A percentile compares a stretch with the other conserved stretches of the same genome.
Evolutionary conservation across 371 early-diverging fungal genomes (phyloP).

Genomic region (Syncephalastrum racemosum): DNA sequence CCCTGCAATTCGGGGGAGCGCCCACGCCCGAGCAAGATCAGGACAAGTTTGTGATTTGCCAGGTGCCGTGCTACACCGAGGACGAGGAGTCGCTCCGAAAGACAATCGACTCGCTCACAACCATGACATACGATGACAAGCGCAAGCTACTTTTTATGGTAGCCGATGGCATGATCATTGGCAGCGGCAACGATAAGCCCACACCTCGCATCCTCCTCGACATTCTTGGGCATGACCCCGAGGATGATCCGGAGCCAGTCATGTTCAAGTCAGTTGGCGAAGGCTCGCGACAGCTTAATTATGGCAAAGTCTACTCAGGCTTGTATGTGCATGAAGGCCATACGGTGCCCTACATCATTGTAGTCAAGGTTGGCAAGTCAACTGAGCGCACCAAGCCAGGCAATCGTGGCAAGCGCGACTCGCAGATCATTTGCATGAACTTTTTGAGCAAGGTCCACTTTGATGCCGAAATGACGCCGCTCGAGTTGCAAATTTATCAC

Average conservation of each 20-base stretch:
- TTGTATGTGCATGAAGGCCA: slow-evolving; percentile 72
- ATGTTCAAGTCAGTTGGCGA: slow-evolving; percentile 88
- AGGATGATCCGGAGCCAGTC: slow-evolving; percentile 53
- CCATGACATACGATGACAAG: slow-evolving; percentile 80
- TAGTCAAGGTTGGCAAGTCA: slow-evolving; percentile 91
- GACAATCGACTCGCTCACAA: slow-evolving; percentile 89
- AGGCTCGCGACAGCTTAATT: slow-evolving; percentile 83
- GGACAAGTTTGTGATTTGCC: slow-evolving; percentile 86
- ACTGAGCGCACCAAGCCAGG: slow-evolving; percentile 83
- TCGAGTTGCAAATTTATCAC: slow-evolving; percentile 92
- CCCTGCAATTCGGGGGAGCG: slow-evolving; percentile 79
- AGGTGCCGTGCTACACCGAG: slow-evolving; percentile 91
- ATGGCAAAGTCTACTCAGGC: slow-evolving; percentile 93
- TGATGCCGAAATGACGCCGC: slow-evolving; percentile 89
- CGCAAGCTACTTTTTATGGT: slow-evolving; percentile 88
- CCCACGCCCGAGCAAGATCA: slow-evolving; percentile 78
- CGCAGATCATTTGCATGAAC: slow-evolving; percentile 96
- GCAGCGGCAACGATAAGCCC: slow-evolving; percentile 72
- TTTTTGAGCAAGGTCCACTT: slow-evolving; percentile 92
- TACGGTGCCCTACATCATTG: slow-evolving; percentile 82
- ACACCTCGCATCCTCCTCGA: slow-evolving; percentile 77
- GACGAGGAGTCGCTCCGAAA: slow-evolving; percentile 80
- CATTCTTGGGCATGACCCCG: slow-evolving; percentile 60
- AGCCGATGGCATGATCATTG: slow-evolving; percentile 86
- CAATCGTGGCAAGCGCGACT: slow-evolving; percentile 99